Percentiles rank a stretch among this genome's conserved stretches.
Conservation (phyloP, 2,329 filamentous ascomycete species). For the Nigrograna mackinnonii region DNA sequence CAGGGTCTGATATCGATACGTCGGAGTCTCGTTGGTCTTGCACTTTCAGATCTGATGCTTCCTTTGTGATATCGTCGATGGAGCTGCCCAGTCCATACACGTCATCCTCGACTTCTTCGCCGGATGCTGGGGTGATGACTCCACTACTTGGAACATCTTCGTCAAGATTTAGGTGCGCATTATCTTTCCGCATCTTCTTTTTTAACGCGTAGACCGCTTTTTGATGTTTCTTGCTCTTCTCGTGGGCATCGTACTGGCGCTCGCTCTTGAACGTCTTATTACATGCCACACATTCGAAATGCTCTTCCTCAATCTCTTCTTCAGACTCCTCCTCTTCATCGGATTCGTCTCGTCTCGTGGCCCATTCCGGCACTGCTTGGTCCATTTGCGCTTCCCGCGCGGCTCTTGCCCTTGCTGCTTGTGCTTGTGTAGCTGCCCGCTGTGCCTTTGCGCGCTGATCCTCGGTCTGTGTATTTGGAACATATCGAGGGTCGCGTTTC, state of each 20-base stretch:
- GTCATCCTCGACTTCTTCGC: slow-evolving; percentile 23
- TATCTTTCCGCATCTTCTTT: slow-evolving; percentile 82
- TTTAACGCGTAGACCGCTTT: slow-evolving; percentile 83
- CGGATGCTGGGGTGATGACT: slow-evolving; percentile 35
- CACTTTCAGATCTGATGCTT: slow-evolving; percentile 6
- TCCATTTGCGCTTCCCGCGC: slow-evolving; percentile 77
- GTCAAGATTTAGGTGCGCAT: slow-evolving; percentile 60
- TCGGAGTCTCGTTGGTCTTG: slow-evolving; percentile 43
- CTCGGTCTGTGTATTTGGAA: slow-evolving; percentile 75
- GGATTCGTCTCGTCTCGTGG: slow-evolving; percentile 60
- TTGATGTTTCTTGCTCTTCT: slow-evolving; percentile 94
- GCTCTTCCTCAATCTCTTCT: slow-evolving; percentile 52
- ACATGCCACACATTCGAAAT: slow-evolving; percentile 67
- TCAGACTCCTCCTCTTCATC: slow-evolving; percentile 58
- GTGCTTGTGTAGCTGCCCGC: slow-evolving; percentile 77
- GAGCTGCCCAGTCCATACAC: slow-evolving; percentile 4
- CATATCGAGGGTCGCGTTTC: slow-evolving; percentile 87
- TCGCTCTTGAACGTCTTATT: slow-evolving; percentile 81
- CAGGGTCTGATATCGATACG: slow-evolving; percentile 13
- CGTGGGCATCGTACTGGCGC: slow-evolving; percentile 87
- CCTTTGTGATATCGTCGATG: slow-evolving; percentile 24
- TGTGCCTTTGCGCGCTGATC: slow-evolving; percentile 78
- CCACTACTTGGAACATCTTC: slow-evolving; percentile 37
- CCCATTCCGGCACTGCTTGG: slow-evolving; percentile 75
- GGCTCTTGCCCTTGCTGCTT: slow-evolving; percentile 80